Evolutionary conservation across 352 stramenopile genomes (phyloP).

Genomic region (Globisporangium apiculatum): DNA sequence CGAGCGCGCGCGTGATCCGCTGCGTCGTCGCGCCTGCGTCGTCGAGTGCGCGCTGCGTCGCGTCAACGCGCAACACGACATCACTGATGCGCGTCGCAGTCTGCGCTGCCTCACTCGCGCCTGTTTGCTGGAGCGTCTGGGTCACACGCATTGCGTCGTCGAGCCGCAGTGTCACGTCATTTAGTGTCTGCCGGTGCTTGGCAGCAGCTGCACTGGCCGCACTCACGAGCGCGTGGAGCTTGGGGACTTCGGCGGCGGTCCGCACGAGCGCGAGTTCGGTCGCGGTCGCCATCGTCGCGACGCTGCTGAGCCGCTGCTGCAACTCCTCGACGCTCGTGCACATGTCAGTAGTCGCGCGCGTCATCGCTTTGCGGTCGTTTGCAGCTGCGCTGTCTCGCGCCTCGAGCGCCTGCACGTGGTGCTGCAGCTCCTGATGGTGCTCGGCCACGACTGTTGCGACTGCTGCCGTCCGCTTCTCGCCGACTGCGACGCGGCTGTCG

Average conservation of each 20-base stretch:
- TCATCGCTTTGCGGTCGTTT: slow-evolving; percentile 32
- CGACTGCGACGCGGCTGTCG: slow-evolving; percentile 27
- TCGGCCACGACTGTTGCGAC: slow-evolving; percentile 28
- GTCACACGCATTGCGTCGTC: slow-evolving; percentile 25
- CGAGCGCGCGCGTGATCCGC: slow-evolving; percentile 23
- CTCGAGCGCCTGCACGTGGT: slow-evolving; percentile 20
- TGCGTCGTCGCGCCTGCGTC: slow-evolving; percentile 17
- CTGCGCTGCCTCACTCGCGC: slow-evolving; percentile 25
- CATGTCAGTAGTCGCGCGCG: slow-evolving; percentile 24
- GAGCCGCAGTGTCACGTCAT: slow-evolving; percentile 23
- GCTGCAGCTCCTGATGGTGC: slow-evolving; percentile 34
- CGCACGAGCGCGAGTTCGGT: slow-evolving; percentile 35
- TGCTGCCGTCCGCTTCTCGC: slow-evolving; percentile 39
- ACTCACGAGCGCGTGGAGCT: slow-evolving; percentile 31
- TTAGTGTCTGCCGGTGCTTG: slow-evolving; percentile 33
- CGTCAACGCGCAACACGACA: slow-evolving; percentile 19
- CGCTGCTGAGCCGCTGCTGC: slow-evolving; percentile 17
- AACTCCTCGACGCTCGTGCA: slow-evolving; percentile 36
- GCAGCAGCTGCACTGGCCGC: slow-evolving; percentile 35
- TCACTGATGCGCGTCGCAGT: slow-evolving; percentile 21
- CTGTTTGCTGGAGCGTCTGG: slow-evolving; percentile 14
- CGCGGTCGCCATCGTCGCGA: slow-evolving; percentile 30
- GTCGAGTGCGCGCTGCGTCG: slow-evolving; percentile 23
- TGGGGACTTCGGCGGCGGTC: slow-evolving; percentile 40
- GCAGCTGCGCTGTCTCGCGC: slow-evolving; percentile 22